These are phyloP conservation scores for Cladochytrium replicatum DNA, from an alignment of 192 early-diverging fungal species.

Conservation along the genomic window DNA sequence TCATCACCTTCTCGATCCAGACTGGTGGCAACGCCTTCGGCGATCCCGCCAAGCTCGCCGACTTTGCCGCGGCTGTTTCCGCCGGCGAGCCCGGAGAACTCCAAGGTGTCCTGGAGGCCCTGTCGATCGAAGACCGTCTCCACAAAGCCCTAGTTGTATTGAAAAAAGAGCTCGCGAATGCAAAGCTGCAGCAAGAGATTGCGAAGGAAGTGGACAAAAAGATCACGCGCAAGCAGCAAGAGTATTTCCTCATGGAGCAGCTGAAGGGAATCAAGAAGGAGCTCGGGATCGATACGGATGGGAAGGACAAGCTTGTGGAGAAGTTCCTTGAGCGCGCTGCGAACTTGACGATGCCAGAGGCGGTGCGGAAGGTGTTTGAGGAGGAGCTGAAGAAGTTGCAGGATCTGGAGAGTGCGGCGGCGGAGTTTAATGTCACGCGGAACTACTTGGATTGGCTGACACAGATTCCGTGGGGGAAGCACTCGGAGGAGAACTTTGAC, in stretches of 20 bases:
- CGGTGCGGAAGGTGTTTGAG: conserved; percentile 92
- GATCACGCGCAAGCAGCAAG: conserved; percentile 93
- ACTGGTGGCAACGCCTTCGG: conserved; percentile 92
- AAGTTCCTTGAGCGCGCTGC: conserved; percentile 82
- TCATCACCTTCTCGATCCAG: conserved; percentile 94
- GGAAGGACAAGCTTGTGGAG: conserved; percentile 95
- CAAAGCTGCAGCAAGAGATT: conserved; percentile 95
- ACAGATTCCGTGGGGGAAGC: conserved; percentile 91
- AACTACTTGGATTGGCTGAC: conserved; percentile 99
- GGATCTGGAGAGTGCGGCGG: conserved; percentile 86
- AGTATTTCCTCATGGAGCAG: conserved; percentile 99
- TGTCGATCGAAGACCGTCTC: conserved; percentile 82
- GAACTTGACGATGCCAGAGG: conserved; percentile 80
- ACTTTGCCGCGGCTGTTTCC: conserved; percentile 95
- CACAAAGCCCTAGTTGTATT: conserved; percentile 86
- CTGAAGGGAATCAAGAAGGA: conserved; percentile 99
- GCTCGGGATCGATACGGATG: conserved; percentile 94
- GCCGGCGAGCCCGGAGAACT: conserved; percentile 85
- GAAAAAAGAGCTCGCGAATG: conserved; percentile 97
- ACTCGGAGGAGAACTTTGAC: conserved; percentile 86
- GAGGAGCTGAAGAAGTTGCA: conserved; percentile 92
- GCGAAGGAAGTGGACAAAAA: conserved; percentile 95
- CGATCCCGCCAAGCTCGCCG: conserved; percentile 88
- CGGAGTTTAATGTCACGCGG: conserved; percentile 96
- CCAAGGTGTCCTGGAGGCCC: conserved; percentile 82